Conservation (phyloP, 2,329 filamentous ascomycete genomes). For the Nigrospora oryzae region DNA sequence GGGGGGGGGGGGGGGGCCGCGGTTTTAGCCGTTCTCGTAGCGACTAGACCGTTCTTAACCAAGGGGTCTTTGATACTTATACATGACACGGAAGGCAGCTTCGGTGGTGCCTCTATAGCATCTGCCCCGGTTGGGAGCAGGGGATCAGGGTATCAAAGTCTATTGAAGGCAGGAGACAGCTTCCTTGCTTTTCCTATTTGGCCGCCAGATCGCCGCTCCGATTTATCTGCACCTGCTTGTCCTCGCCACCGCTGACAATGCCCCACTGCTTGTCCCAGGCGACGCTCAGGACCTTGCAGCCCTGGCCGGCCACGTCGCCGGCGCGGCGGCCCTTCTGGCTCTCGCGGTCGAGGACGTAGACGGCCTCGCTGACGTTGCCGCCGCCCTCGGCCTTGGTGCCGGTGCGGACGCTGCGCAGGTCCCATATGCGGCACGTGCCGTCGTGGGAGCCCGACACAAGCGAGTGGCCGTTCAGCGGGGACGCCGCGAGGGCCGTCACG, state of each 20-base stretch:
- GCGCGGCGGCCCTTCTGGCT: conserved; percentile 57
- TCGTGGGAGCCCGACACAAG: conserved; percentile 87
- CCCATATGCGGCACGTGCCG: conserved; percentile 89
- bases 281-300: conserved; percentile 83
- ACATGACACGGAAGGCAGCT: no score
- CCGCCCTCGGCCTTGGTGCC: conserved; percentile 52
- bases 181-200: neutral
- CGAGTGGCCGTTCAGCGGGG: conserved; percentile 64
- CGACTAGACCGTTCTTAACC: no score
- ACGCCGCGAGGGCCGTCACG: conserved; percentile 40
- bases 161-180: neutral
- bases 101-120: no score
- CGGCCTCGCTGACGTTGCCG: conserved; percentile 59
- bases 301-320: conserved; percentile 60
- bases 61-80: no score
- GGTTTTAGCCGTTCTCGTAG: no score
- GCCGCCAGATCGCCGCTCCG: conserved; percentile 43
- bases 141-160: neutral
- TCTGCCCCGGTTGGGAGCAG: neutral
- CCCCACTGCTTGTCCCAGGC: conserved; percentile 80
- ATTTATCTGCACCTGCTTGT: conserved; percentile 92
- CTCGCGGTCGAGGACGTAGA: conserved; percentile 71
- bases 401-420: conserved; percentile 64
- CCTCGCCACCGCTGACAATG: conserved; percentile 86
- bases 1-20: no score